phyloP scores from a whole-genome alignment of 768 basidiomycete species.

The Lactarius sanguifluus region DNA sequence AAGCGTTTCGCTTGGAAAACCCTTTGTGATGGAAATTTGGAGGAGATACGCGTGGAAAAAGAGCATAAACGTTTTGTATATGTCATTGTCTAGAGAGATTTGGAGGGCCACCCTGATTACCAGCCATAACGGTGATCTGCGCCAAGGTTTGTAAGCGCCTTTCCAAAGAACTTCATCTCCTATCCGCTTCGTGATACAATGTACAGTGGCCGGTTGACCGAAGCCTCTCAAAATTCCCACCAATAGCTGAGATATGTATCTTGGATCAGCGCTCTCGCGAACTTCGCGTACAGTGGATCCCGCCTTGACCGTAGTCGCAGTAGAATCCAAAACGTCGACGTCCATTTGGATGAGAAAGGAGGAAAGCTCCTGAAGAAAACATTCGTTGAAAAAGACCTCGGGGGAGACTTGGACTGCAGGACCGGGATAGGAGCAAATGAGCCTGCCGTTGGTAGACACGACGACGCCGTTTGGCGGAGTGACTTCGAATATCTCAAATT shows the following conservation, averaged over 20 bases:
- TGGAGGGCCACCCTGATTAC: background rate
- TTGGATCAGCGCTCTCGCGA: background rate
- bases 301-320: background rate
- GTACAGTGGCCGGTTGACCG: background rate
- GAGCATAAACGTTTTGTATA: background rate
- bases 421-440: slow-evolving; percentile 36
- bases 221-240: background rate
- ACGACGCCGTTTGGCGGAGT: slow-evolving; percentile 41
- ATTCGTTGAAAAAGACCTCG: background rate
- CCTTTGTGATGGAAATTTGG: background rate
- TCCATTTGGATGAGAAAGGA: background rate
- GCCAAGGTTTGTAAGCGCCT: background rate
- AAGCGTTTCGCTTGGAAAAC: background rate
- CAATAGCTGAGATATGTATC: background rate
- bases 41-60: background rate
- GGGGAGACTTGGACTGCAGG: slow-evolving; percentile 42
- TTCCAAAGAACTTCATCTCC: background rate
- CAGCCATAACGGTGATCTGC: background rate
- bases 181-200: background rate
- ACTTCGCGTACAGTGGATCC: background rate
- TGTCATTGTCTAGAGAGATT: background rate
- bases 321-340: background rate
- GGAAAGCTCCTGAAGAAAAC: background rate
- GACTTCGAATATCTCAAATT: slow-evolving; percentile 41
- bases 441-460: slow-evolving; percentile 41